Base-by-base conservation (phyloP, 2,329 filamentous ascomycete species). In the Trichoderma sp. region DNA sequence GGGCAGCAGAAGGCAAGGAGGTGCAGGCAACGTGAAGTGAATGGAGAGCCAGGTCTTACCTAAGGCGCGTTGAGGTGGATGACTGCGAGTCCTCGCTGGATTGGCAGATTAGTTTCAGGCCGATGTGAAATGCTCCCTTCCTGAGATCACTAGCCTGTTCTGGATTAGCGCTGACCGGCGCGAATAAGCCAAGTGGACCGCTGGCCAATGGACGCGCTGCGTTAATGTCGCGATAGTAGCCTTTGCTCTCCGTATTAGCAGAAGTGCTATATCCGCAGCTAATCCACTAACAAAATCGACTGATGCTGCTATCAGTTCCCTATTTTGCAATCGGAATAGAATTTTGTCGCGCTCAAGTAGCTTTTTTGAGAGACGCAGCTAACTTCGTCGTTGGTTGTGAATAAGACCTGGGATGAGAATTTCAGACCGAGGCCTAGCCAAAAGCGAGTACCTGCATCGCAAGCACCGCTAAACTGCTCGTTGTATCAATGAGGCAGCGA, bases 61-160 rank as follows among this genome's bases (percentile, higher is more conserved):
- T 79, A 79, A 79, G 76, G 76, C 72, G 73, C 74, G 75, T 76
- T 75, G 74, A 74, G 75, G 73, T 73, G 74, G 74, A 77, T 77
- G 72, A 77, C 76, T 76, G 76, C 75, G 72, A 76, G 69, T 74
- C 77, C 68, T 76, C 73, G 78, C 76, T 76, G 76, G 75, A 76
- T 76, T 79, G 74, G 78, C 75, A 72, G 70, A 58, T 79, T 76
- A 75, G 77, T 78, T 77, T 78, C 77, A 77, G 76, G 74, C 73
- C 61, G 68, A 63, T 73, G 74, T 75, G 76, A 79, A 78, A 76
- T 78, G 77, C 75, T 71, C 55, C 36, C 66, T n/a, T 62, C 47
- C 63, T 50, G 50, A 65, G 17, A 23, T 15, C 9, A 30, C 69
- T 79, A 74, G 70, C 78, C 79, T 59, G 76, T 81, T 26, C 72